Evolutionary conservation across 148 eudicot species (phyloP).

Genomic region (Chenopodium formosanum): DNA sequence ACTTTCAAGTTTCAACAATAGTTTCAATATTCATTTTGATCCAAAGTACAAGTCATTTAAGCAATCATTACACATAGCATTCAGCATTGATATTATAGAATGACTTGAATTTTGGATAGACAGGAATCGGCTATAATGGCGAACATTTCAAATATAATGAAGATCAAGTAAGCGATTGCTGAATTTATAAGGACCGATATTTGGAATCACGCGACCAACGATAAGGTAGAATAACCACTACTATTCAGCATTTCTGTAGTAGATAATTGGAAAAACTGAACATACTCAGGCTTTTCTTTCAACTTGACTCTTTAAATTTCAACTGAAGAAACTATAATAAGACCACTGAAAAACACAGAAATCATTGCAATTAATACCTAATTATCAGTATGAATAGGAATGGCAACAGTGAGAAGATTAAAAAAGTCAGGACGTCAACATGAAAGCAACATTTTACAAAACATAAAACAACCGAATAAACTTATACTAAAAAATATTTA

Average conservation of each 20-base stretch:
- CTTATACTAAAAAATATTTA: not conserved
- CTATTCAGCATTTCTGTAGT: not conserved
- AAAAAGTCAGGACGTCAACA: not conserved
- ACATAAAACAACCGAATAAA: not conserved
- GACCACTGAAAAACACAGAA: not conserved
- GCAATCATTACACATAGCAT: not conserved
- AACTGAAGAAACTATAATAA: not conserved
- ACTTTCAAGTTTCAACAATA: not conserved
- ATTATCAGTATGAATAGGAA: not conserved
- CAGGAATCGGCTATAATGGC: not conserved
- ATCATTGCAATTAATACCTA: not conserved
- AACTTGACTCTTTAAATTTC: not conserved
- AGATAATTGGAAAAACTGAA: not conserved
- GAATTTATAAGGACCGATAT: not conserved
- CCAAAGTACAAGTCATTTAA: no score
- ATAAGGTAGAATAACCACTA: not conserved
- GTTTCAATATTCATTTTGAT: not conserved
- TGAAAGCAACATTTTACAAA: not conserved
- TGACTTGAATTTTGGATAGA: not conserved
- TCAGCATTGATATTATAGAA: no score
- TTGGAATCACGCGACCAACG: not conserved
- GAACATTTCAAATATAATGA: no score
- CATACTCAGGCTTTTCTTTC: not conserved
- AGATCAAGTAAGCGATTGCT: no score
- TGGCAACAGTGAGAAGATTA: not conserved